Evolutionary conservation across 2,329 filamentous ascomycete genomes (phyloP).

Genomic region (Sordariomycetes sp.): DNA sequence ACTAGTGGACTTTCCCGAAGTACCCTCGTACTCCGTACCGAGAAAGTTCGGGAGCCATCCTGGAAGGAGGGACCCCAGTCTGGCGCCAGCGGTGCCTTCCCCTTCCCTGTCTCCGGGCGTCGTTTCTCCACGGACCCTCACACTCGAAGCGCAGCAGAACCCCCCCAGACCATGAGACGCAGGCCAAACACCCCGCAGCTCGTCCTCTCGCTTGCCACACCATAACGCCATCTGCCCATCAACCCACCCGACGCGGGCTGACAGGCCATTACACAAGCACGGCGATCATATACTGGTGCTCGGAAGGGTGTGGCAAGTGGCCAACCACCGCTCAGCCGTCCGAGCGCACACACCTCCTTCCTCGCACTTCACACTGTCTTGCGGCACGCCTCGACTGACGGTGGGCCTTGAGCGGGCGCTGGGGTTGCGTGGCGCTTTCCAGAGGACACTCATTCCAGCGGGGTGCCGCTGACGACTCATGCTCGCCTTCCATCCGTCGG

Average conservation of each 20-base stretch:
- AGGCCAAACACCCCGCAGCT: neutral
- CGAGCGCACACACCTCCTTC: neutral
- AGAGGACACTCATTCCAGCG: neutral
- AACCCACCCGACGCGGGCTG: neutral
- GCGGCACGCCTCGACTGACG: neutral
- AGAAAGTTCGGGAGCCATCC: too few species aligned
- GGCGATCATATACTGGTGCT: neutral
- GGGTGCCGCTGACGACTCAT: neutral
- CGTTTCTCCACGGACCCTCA: neutral
- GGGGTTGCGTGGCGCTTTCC: neutral
- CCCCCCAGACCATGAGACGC: neutral
- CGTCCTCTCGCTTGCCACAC: neutral
- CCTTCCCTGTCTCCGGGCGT: neutral
- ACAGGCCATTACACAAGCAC: neutral
- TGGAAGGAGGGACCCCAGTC: neutral
- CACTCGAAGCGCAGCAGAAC: neutral
- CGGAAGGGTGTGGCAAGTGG: neutral
- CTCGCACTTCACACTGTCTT: neutral
- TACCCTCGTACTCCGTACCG: neutral
- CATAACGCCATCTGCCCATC: constrained; percentile 3
- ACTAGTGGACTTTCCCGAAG: neutral
- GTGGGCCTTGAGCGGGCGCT: neutral
- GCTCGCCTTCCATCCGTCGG: neutral
- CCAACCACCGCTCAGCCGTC: neutral
- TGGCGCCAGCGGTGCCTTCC: neutral